Evolutionary conservation across 805 yeast species (phyloP), one percentile per base, ranked within the genome.

Genomic region (Barnettozyma siamensis): DNA sequence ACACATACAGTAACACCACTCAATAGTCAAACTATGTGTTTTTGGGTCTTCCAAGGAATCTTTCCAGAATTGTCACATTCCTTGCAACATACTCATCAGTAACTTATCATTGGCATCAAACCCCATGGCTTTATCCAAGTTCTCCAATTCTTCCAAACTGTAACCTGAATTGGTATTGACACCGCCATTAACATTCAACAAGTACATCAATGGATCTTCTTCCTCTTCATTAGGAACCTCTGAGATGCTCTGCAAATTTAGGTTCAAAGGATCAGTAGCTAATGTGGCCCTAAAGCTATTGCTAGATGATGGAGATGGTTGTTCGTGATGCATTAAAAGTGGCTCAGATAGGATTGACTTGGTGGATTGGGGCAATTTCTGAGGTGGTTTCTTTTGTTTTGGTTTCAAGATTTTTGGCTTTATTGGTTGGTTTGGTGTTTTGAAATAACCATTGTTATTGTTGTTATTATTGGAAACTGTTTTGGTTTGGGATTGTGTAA

Each of bases 101-200:
- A 51, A 38, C 31, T 49, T 46, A 38, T 56, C 59, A 37, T 50
- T 51, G 20, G 46, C 52, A 41, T 54, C 58, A 26, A 53, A 45
- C 1, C 60, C 59, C 58, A 55, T 51, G 2, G 58, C 60, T 40
- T 55, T 56, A 40, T 56, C 58, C 46, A 56, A 29, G 31, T 42
- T 48, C 28, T 56, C 59, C 29, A 56, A 33, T 33, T 55, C 60
- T 36, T 54, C 58, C 12, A 56, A 33, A 8, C 52, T 35, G 33
- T 54, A 54, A 21, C 37, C 45, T 13, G 54, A 44, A 36, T 45
- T 51, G 3, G 53, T 33, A 7, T 6, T 26, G 4, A 42, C 40
- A 15, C 40, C 35, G 18, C 40, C 35, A 21, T 34, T 37, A 17
- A 47, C 43, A 27, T 49, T 49, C 17, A 55, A 43, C 17, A 53